Percentiles rank a stretch among this genome's conserved stretches.
These are phyloP conservation scores for Stropharia rugosoannulata DNA, from an alignment of 768 basidiomycete genomes.

Conservation along the genomic window DNA sequence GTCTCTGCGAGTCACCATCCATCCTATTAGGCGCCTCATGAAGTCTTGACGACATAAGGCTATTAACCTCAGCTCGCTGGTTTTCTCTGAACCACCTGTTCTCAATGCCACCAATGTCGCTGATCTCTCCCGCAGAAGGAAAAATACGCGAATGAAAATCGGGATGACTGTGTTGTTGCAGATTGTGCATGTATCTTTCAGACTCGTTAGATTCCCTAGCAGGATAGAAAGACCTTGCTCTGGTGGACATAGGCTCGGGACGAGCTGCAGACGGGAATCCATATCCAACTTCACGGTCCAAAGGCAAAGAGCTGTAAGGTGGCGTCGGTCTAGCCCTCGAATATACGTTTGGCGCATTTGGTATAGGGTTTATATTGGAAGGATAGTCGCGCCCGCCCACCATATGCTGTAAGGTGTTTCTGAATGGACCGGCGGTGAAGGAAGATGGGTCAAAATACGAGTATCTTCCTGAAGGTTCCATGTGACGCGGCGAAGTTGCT, in stretches of 20 bases:
- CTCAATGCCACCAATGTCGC: no score
- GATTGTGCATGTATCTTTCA: no score
- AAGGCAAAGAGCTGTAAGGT: neutral
- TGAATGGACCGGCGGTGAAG: slow-evolving; percentile 46
- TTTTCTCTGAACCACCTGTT: no score
- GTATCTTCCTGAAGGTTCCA: neutral
- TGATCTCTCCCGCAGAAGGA: neutral
- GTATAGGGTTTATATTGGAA: neutral
- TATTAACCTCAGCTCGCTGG: no score
- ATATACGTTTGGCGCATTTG: neutral
- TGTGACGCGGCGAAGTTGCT: neutral
- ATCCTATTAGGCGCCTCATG: no score
- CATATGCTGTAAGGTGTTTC: slow-evolving; percentile 43
- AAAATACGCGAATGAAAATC: slow-evolving; percentile 4
- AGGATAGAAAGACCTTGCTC: no score
- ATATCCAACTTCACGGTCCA: neutral
- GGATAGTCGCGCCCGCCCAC: slow-evolving; percentile 14
- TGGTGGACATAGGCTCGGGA: no score
- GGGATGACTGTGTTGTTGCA: neutral
- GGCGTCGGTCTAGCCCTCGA: no score
- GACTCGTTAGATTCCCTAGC: no score
- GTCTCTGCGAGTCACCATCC: no score
- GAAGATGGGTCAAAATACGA: slow-evolving; percentile 27
- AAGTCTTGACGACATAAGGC: no score
- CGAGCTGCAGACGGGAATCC: neutral